Conservation (phyloP, 495 filamentous ascomycete genomes). For the Daldinia concentrica region DNA sequence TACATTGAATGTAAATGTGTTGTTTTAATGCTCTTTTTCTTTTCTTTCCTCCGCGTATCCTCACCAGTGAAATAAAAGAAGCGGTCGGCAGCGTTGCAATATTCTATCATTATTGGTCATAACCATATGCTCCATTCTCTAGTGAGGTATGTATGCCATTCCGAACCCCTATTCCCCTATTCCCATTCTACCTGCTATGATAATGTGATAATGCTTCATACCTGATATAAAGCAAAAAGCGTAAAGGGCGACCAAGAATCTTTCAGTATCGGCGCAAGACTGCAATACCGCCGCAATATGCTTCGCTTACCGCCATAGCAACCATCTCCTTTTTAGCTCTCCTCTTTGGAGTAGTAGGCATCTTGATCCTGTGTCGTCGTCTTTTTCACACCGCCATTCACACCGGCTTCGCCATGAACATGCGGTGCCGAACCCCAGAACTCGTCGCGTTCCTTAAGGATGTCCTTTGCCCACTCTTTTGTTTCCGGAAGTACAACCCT, state of each 20-base stretch:
- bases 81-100: slow-evolving; percentile 1
- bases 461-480: slow-evolving; percentile 77
- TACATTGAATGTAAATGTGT: background rate
- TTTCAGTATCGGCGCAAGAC: background rate
- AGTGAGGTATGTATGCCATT: background rate
- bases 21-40: background rate
- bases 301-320: slow-evolving; percentile 19
- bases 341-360: slow-evolving; percentile 52
- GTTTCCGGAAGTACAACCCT: slow-evolving; percentile 79
- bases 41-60: background rate
- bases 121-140: slow-evolving; percentile 9
- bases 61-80: background rate
- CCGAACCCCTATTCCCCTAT: background rate
- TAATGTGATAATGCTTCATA: slow-evolving; percentile 1
- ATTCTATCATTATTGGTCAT: slow-evolving; percentile 18
- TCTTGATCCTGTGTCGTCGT: slow-evolving; percentile 51
- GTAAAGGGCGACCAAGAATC: background rate
- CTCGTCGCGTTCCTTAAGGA: slow-evolving; percentile 77
- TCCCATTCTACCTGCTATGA: slow-evolving; percentile 7
- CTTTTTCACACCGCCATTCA: slow-evolving; percentile 50
- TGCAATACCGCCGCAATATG: background rate
- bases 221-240: background rate
- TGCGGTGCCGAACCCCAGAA: slow-evolving; percentile 69
- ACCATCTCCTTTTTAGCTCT: slow-evolving; percentile 23
- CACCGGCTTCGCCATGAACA: slow-evolving; percentile 52